These are phyloP conservation scores for Aspergillus pseudonomiae DNA, from an alignment of 2,329 filamentous ascomycete genomes.

Conservation along the genomic window DNA sequence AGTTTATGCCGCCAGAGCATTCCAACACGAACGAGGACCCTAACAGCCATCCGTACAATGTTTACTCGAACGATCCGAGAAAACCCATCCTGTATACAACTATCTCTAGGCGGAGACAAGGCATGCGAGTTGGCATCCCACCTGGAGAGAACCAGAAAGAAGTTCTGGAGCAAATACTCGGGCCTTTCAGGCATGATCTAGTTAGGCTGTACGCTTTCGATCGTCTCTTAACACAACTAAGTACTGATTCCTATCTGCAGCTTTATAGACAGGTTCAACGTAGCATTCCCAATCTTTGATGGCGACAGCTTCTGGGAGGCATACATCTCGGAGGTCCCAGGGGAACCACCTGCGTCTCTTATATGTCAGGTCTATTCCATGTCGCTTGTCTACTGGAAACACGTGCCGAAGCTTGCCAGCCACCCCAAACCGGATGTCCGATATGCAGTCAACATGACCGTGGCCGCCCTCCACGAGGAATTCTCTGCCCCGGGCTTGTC, in stretches of 20 bases:
- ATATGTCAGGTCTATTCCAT: conserved; percentile 62
- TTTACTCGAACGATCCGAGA: conserved; percentile 52
- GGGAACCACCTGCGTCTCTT: conserved; percentile 59
- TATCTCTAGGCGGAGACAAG: conserved; percentile 54
- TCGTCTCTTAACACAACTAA: background rate
- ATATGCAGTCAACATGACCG: conserved; percentile 66
- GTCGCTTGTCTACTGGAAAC: conserved; percentile 61
- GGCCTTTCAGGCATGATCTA: conserved; percentile 56
- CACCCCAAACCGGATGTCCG: conserved; percentile 60
- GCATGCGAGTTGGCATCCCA: conserved; percentile 46
- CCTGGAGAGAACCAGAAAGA: conserved; percentile 55
- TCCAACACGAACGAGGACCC: conserved; percentile 42
- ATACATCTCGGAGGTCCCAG: conserved; percentile 49
- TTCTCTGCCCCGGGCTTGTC: conserved; percentile 62
- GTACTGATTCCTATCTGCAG: conserved; percentile 33
- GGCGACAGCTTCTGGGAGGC: conserved; percentile 56
- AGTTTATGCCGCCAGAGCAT: conserved; percentile 55
- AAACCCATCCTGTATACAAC: conserved; percentile 53
- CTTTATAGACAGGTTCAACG: conserved; percentile 60
- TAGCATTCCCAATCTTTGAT: conserved; percentile 65
- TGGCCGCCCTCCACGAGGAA: conserved; percentile 63
- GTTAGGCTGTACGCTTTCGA: conserved; percentile 52
- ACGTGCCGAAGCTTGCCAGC: conserved; percentile 47
- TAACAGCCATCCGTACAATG: conserved; percentile 53
- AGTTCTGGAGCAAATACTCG: conserved; percentile 62